Evolutionary conservation across 768 basidiomycete genomes (phyloP), one percentile per base, ranked within the genome.

Genomic region (Kwoniella dejecticola): DNA sequence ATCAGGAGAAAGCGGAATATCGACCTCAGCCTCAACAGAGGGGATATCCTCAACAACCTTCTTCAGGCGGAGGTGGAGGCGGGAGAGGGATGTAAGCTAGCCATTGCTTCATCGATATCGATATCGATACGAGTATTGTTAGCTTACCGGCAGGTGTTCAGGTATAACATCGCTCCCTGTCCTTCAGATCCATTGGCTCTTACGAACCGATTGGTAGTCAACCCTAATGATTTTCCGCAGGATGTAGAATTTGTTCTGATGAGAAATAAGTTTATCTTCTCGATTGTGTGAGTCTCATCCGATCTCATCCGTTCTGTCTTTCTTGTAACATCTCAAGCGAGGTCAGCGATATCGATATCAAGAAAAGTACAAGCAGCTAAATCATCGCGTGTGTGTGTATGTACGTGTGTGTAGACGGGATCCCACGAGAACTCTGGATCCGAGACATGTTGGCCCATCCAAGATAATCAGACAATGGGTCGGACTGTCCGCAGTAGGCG

Each of bases 401-500:
- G n/a, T n/a, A n/a, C n/a, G n/a, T 29, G 6, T 21, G 5, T 10
- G 23, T 54, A 94, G 91, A 46, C 87, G 90, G 65, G 91, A 94
- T 69, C 85, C 87, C 62, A 89, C 89, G 0, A 85, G 85, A 4
- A 87, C 84, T 62, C 75, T 99, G 3, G 79, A 80, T 4, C 85
- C 86, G 0, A 88, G 90, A 2, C 79, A 81, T 1, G 83, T 98
- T 27, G 92, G 88, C n/a, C 86, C 87, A 5, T 88, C 89, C 27
- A 83, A 85, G 23, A 80, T 86, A 60, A 90, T 92, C 61, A 85
- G 96, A 10, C 87, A 90, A 80, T 99, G 92, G 92, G 88, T 93
- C 42, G 88, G 87, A 4, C 83, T 97, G 6, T 91, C 91, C 15
- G 79, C 88, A 40, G 78, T 82, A 2, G 91, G 91, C 0, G 93